A percentile compares a stretch with the other conserved stretches of the same genome.
phyloP scores from a whole-genome alignment of 2,329 filamentous ascomycete genomes.

The Sporothrix euskadiensis region DNA sequence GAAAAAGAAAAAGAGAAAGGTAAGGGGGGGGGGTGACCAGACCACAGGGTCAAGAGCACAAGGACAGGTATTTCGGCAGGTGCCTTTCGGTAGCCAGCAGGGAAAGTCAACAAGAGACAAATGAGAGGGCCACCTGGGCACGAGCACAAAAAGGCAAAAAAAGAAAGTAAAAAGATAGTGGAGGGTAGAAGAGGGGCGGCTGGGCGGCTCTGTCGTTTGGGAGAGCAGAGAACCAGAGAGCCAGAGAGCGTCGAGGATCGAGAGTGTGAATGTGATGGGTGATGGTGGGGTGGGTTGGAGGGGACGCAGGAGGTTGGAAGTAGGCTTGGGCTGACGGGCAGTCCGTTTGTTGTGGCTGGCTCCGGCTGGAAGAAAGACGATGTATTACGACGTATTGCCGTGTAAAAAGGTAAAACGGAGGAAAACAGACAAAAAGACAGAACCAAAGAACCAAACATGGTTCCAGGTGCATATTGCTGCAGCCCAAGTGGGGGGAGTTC shows the following conservation, averaged over 20 bases:
- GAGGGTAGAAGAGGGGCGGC: neutral
- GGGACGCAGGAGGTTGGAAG: neutral
- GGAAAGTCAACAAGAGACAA: neutral
- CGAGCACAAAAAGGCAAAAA: too few relatives aligned
- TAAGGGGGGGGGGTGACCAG: slow-evolving; percentile 20
- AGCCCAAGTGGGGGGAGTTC: slow-evolving; percentile 30
- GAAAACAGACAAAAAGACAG: neutral
- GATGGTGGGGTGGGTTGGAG: slow-evolving; percentile 6
- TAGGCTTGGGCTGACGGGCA: neutral
- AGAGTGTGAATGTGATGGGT: neutral
- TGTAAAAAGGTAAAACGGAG: neutral
- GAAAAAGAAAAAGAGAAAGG: neutral
- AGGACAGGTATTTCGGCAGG: neutral
- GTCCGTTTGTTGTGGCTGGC: neutral
- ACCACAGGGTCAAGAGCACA: slow-evolving; percentile 19
- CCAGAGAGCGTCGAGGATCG: neutral
- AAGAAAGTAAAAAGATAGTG: neutral
- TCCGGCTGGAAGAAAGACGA: neutral
- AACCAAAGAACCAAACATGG: slow-evolving; percentile 3
- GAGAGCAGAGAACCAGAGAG: neutral
- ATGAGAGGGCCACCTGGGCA: too few relatives aligned
- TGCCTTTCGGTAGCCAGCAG: slow-evolving; percentile 6
- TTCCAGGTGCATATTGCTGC: slow-evolving; percentile 26
- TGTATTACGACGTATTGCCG: too few relatives aligned
- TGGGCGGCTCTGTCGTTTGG: neutral